phyloP scores from a whole-genome alignment of 2,329 filamentous ascomycete genomes.

The Colletotrichum higginsianum region DNA sequence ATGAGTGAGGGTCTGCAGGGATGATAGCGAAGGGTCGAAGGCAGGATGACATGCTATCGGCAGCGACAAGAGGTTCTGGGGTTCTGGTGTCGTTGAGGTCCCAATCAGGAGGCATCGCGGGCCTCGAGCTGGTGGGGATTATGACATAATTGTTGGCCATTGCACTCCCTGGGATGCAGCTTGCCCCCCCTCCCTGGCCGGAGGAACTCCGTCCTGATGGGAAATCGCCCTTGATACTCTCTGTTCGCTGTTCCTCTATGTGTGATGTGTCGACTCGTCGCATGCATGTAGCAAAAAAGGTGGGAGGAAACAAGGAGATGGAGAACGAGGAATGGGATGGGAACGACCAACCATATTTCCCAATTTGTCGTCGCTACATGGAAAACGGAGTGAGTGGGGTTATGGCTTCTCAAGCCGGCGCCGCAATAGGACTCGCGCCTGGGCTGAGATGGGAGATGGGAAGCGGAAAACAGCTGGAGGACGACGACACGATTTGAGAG shows the following conservation, averaged over 20 bases:
- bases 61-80: constrained; percentile 13
- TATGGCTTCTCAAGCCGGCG: background rate
- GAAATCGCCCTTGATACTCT: constrained; percentile 1
- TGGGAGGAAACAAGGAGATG: constrained; percentile 21
- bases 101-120: constrained; percentile 38
- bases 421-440: background rate
- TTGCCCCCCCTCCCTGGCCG: constrained; percentile 1
- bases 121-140: constrained; percentile 39
- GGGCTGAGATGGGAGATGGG: background rate
- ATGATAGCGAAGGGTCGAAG: constrained; percentile 43
- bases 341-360: background rate
- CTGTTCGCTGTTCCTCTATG: constrained; percentile 1
- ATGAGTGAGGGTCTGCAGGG: constrained; percentile 24
- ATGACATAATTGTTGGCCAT: constrained; percentile 45
- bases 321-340: background rate
- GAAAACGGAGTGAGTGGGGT: background rate
- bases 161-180: constrained; percentile 18
- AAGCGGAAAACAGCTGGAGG: constrained; percentile 33
- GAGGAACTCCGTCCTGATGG: constrained; percentile 5
- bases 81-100: constrained; percentile 17
- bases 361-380: constrained; percentile 7
- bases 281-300: constrained; percentile 17
- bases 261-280: constrained; percentile 19
- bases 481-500: constrained; percentile 6
- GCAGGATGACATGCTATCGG: constrained; percentile 50